A percentile compares a stretch with the other conserved stretches of the same genome.
Conservation (phyloP, 805 yeast species). For the Torulaspora indica region DNA sequence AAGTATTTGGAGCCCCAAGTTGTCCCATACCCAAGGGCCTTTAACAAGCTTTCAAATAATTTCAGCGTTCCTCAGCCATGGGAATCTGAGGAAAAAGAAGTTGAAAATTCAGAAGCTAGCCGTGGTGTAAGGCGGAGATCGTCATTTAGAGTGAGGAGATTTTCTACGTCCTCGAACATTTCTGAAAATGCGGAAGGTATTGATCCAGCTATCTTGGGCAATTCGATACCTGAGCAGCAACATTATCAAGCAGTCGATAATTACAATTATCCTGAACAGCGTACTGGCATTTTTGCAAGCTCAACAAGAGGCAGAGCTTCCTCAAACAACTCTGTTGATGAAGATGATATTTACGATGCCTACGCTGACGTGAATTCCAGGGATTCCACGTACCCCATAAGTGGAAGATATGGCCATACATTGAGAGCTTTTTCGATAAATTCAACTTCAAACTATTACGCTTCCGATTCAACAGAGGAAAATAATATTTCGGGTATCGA, state of each 20-base stretch:
- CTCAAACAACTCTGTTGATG: slow-evolving; percentile 13
- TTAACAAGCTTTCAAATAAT: slow-evolving; percentile 19
- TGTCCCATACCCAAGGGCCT: slow-evolving; percentile 32
- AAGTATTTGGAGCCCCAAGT: slow-evolving; percentile 30
- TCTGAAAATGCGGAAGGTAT: slow-evolving; percentile 12
- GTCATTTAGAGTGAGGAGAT: slow-evolving; percentile 28
- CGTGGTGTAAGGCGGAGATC: slow-evolving; percentile 10
- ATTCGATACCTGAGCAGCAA: slow-evolving; percentile 13
- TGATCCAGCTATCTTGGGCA: slow-evolving; percentile 11
- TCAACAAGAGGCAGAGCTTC: slow-evolving; percentile 6
- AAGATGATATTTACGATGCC: slow-evolving; percentile 22
- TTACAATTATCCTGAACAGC: slow-evolving; percentile 14
- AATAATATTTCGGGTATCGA: slow-evolving; percentile 59
- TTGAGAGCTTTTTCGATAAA: slow-evolving; percentile 11
- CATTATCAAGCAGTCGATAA: slow-evolving; percentile 16
- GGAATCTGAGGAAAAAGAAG: slow-evolving; percentile 3
- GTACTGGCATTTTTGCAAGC: slow-evolving; percentile 13
- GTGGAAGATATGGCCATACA: slow-evolving; percentile 10
- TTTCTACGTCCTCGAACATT: slow-evolving; percentile 25
- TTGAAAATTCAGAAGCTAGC: background rate
- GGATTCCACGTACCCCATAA: slow-evolving; percentile 9
- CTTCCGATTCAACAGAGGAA: slow-evolving; percentile 31
- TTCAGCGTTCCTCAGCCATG: slow-evolving; percentile 11
- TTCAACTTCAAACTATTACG: slow-evolving; percentile 11
- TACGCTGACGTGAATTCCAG: slow-evolving; percentile 14